These are phyloP conservation scores for Phallus indusiatus DNA, from an alignment of 768 basidiomycete species.

Conservation along the genomic window DNA sequence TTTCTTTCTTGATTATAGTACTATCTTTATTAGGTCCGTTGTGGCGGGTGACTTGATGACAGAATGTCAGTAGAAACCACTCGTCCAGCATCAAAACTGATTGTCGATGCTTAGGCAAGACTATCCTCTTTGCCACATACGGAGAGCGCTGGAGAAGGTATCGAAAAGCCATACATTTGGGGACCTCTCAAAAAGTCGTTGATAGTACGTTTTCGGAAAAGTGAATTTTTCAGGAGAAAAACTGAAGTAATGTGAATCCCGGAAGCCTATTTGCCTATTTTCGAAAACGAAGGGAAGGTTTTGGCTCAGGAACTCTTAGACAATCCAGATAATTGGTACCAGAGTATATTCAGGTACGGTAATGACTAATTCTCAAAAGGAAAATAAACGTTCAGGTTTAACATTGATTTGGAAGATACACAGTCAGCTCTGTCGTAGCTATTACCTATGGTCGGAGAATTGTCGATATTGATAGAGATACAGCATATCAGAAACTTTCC, in stretches of 20 bases:
- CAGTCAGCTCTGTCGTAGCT: constrained; percentile 11
- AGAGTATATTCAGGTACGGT: constrained; percentile 6
- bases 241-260: neutral
- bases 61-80: constrained; percentile 6
- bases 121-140: constrained; percentile 10
- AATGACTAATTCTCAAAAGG: neutral
- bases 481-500: constrained; percentile 9
- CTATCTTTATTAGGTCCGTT: constrained; percentile 3
- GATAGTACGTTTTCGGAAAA: constrained; percentile 5
- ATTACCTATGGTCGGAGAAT: constrained; percentile 11
- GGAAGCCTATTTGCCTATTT: constrained; percentile 10
- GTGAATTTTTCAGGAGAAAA: neutral
- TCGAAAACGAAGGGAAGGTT: constrained; percentile 11
- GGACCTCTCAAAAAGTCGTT: constrained; percentile 11
- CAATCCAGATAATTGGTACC: constrained; percentile 7
- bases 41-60: constrained; percentile 15
- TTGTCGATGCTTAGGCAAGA: constrained; percentile 1
- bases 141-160: constrained; percentile 12
- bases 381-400: neutral
- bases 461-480: constrained; percentile 6
- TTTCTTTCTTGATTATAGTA: neutral
- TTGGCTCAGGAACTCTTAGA: constrained; percentile 6
- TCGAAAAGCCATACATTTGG: constrained; percentile 12
- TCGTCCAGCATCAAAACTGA: neutral
- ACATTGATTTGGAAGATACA: neutral